A percentile compares a stretch with the other conserved stretches of the same genome.
phyloP scores from a whole-genome alignment of 2,329 filamentous ascomycete genomes.

The Curvularia sp. region DNA sequence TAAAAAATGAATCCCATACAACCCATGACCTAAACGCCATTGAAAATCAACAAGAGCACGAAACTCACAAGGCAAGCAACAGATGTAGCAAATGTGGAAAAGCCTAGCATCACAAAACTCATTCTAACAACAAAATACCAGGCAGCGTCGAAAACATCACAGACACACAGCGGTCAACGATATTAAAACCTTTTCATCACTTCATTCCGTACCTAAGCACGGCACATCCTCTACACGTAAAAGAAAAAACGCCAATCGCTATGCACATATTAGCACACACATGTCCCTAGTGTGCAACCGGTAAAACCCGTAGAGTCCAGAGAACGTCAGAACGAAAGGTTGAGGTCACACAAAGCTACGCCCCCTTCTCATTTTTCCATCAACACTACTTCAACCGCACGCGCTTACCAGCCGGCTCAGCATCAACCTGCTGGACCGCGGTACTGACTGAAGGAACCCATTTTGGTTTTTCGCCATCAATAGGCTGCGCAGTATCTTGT shows the following conservation, averaged over 20 bases:
- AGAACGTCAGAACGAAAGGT: not conserved
- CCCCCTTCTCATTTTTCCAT: not conserved
- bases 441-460: constrained; percentile 23
- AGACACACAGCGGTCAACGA: no score
- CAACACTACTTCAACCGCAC: constrained; percentile 25
- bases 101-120: no score
- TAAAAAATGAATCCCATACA: no score
- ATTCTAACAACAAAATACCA: no score
- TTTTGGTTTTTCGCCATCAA: constrained; percentile 25
- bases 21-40: no score
- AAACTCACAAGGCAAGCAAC: no score
- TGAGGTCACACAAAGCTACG: not conserved
- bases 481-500: not conserved
- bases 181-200: no score
- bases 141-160: no score
- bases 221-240: not conserved
- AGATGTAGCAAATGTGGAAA: no score
- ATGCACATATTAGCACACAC: not conserved
- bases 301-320: not conserved
- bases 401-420: constrained; percentile 35
- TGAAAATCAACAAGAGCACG: no score
- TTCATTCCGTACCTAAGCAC: not conserved
- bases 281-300: not conserved
- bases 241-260: not conserved
- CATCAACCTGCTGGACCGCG: not conserved